phyloP scores from a whole-genome alignment of 352 stramenopile species.

The Phytophthora meadii region DNA sequence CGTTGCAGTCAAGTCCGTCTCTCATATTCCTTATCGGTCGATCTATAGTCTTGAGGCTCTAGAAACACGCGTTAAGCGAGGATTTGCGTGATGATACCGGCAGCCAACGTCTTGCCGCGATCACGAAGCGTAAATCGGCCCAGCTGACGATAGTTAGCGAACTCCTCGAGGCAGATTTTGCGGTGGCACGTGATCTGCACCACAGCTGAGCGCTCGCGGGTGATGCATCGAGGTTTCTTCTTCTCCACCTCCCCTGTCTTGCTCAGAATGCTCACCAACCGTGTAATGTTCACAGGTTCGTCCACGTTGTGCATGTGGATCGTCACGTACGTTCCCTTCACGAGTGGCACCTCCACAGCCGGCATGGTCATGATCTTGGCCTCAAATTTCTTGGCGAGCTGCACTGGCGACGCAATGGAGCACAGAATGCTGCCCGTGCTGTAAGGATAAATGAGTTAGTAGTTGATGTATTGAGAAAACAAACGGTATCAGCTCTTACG shows the following conservation, averaged over 20 bases:
- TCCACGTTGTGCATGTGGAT: conserved; percentile 91
- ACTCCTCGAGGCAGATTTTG: conserved; percentile 84
- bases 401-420: conserved; percentile 80
- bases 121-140: conserved; percentile 87
- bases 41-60: conserved; percentile 20
- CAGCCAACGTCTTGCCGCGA: conserved; percentile 80
- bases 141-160: conserved; percentile 80
- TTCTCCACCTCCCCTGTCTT: conserved; percentile 83
- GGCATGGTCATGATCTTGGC: conserved; percentile 93
- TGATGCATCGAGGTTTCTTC: conserved; percentile 86
- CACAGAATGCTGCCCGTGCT: conserved; percentile 87
- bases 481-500: conserved; percentile 32
- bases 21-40: conserved; percentile 25
- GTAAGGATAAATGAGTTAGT: conserved; percentile 11
- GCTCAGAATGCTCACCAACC: conserved; percentile 77
- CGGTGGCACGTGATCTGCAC: conserved; percentile 85
- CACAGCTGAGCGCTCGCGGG: conserved; percentile 82
- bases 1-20: neutral
- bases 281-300: conserved; percentile 83
- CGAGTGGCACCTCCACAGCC: conserved; percentile 81
- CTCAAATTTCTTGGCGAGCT: conserved; percentile 77
- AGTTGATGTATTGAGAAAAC: neutral
- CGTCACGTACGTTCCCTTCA: conserved; percentile 85
- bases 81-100: conserved; percentile 88
- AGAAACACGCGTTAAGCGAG: conserved; percentile 48